phyloP scores from a whole-genome alignment of 2,329 filamentous ascomycete genomes.

The Chlorencoelia australis region DNA sequence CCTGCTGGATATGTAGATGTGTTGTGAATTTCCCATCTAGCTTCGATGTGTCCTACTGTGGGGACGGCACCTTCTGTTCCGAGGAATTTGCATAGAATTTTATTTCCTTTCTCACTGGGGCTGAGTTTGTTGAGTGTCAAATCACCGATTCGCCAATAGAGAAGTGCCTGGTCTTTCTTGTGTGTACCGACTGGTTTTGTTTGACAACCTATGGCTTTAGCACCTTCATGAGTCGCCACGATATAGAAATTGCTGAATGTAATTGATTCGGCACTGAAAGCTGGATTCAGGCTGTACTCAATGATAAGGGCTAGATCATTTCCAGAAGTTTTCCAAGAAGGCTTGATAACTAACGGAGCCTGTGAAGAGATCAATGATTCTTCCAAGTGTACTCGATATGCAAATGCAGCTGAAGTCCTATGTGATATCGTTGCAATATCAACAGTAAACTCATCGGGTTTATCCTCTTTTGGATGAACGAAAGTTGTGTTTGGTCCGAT shows the following conservation, averaged over 20 bases:
- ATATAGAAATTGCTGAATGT: constrained; percentile 66
- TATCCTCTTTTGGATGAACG: constrained; percentile 58
- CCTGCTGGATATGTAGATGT: constrained; percentile 31
- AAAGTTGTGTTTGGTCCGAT: constrained; percentile 92
- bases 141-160: constrained; percentile 75
- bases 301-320: constrained; percentile 81
- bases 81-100: constrained; percentile 72
- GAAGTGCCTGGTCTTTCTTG: constrained; percentile 62
- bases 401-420: constrained; percentile 74
- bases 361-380: constrained; percentile 41
- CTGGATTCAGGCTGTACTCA: constrained; percentile 74
- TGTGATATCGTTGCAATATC: constrained; percentile 58
- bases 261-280: constrained; percentile 35
- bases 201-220: constrained; percentile 55
- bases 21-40: constrained; percentile 60
- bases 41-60: constrained; percentile 68
- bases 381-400: constrained; percentile 77
- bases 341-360: constrained; percentile 51
- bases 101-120: constrained; percentile 47
- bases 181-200: constrained; percentile 75
- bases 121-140: constrained; percentile 52
- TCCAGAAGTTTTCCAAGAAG: constrained; percentile 69
- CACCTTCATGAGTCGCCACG: constrained; percentile 60
- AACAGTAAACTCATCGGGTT: constrained; percentile 70
- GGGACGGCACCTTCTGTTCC: constrained; percentile 62